Percentiles rank a stretch among this genome's conserved stretches.
Evolutionary conservation across 345 rosid genomes (phyloP).

Genomic region (Moricandia arvensis): DNA sequence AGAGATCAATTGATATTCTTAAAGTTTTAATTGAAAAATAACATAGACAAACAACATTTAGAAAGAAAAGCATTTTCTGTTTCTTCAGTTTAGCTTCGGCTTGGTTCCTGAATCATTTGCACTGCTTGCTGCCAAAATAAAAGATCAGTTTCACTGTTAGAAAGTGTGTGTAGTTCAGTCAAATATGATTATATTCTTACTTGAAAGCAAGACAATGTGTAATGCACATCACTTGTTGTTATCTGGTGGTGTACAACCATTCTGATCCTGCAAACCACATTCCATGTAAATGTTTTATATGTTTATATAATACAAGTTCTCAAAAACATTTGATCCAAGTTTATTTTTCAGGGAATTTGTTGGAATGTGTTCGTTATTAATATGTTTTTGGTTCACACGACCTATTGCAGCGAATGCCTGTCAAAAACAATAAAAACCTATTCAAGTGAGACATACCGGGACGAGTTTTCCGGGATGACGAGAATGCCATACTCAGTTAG

Average conservation of each 20-base stretch:
- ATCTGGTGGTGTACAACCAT: conserved; percentile 85
- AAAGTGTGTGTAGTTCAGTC: neutral
- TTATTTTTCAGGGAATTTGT: no score
- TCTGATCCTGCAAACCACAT: conserved; percentile 51
- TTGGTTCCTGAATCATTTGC: conserved; percentile 31
- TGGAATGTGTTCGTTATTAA: no score
- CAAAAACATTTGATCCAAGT: no score
- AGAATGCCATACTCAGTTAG: conserved; percentile 69
- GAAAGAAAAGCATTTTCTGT: neutral
- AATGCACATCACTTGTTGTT: conserved; percentile 73
- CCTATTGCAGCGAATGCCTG: no score
- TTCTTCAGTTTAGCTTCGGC: neutral
- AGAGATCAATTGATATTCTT: neutral
- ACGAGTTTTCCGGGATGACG: conserved; percentile 52
- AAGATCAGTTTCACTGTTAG: neutral
- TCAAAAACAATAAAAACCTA: no score
- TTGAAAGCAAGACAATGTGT: conserved; percentile 71
- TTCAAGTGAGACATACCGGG: conserved; percentile 42
- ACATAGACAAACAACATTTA: neutral
- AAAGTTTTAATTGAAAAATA: neutral
- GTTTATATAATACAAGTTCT: neutral
- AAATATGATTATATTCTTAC: conserved; percentile 35
- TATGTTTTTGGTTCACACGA: no score
- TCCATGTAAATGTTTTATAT: neutral
- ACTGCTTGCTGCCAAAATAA: conserved; percentile 34